phyloP scores from a whole-genome alignment of 2,329 filamentous ascomycete species.

The Acrocalymma vagum region DNA sequence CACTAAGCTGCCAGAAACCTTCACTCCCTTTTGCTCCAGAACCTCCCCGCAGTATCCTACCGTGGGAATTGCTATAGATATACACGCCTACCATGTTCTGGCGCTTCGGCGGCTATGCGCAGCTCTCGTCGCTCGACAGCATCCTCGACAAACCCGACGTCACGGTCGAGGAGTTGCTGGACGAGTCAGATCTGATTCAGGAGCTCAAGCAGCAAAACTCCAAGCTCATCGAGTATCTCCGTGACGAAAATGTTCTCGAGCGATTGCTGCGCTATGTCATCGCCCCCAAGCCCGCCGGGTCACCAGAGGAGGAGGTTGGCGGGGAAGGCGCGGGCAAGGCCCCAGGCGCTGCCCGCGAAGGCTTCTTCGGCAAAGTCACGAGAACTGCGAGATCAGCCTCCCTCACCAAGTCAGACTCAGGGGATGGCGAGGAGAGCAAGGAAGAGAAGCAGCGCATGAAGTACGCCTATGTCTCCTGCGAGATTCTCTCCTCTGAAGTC shows the following conservation, averaged over 20 bases:
- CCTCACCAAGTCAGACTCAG: constrained; percentile 49
- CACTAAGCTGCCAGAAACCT: too few relatives aligned
- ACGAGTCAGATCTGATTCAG: constrained; percentile 95
- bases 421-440: constrained; percentile 69
- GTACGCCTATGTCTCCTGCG: constrained; percentile 91
- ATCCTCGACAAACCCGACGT: constrained; percentile 96
- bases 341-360: constrained; percentile 39
- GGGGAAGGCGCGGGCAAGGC: constrained; percentile 57
- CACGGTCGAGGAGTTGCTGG: constrained; percentile 92
- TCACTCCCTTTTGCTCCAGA: background rate
- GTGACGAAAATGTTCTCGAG: constrained; percentile 85
- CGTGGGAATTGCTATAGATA: too few relatives aligned
- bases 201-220: constrained; percentile 98
- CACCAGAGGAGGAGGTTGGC: constrained; percentile 41
- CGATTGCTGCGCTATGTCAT: constrained; percentile 91
- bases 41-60: too few relatives aligned
- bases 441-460: constrained; percentile 90
- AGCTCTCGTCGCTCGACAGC: constrained; percentile 94
- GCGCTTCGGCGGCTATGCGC: constrained; percentile 99
- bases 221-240: constrained; percentile 94
- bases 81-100: constrained; percentile 85
- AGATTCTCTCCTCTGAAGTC: constrained; percentile 92
- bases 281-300: constrained; percentile 69
- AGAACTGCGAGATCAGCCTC: constrained; percentile 54
- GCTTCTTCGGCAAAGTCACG: constrained; percentile 58